Percentiles rank a stretch among this genome's conserved stretches.
Evolutionary conservation across 1,284 basidiomycete species (phyloP).

Genomic region (Macrocystidia cucumis): DNA sequence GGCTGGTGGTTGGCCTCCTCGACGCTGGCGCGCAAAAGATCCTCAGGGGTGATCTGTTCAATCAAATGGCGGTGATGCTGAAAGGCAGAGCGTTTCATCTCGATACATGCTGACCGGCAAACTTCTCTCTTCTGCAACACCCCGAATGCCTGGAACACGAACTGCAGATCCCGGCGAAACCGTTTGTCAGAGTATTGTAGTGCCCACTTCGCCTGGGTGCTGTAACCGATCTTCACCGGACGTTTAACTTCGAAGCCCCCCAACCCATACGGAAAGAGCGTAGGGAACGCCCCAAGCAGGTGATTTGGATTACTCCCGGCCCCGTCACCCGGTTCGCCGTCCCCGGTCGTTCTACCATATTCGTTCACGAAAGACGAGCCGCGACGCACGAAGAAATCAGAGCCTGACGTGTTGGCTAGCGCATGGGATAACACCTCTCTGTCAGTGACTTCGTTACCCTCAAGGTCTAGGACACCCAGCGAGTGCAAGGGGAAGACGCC

Average conservation of each 20-base stretch:
- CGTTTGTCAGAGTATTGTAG: slow-evolving; percentile 25
- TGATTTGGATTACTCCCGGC: slow-evolving; percentile 5
- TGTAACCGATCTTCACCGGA: slow-evolving; percentile 16
- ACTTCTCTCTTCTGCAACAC: slow-evolving; percentile 21
- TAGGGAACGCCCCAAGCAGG: slow-evolving; percentile 16
- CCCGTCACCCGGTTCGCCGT: too few relatives aligned
- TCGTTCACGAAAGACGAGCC: slow-evolving; percentile 11
- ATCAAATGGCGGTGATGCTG: background rate
- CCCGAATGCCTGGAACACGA: slow-evolving; percentile 26
- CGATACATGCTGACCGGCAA: slow-evolving; percentile 11
- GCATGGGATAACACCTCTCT: slow-evolving; percentile 14
- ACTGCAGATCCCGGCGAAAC: slow-evolving; percentile 21
- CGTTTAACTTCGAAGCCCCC: slow-evolving; percentile 25
- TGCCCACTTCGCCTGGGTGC: slow-evolving; percentile 25
- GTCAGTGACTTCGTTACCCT: slow-evolving; percentile 9
- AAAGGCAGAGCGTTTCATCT: slow-evolving; percentile 11
- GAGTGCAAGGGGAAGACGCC: slow-evolving; percentile 16
- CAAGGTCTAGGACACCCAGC: slow-evolving; percentile 13
- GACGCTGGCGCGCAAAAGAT: slow-evolving; percentile 5
- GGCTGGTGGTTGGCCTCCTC: slow-evolving; percentile 7
- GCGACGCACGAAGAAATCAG: slow-evolving; percentile 14
- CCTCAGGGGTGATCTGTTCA: background rate
- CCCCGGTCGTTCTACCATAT: slow-evolving; percentile 8
- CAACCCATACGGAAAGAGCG: slow-evolving; percentile 30
- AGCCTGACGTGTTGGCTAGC: slow-evolving; percentile 11